These are phyloP conservation scores for Astrephomene gubernaculifera DNA, from an alignment of 139 green algal species.

Conservation along the genomic window DNA sequence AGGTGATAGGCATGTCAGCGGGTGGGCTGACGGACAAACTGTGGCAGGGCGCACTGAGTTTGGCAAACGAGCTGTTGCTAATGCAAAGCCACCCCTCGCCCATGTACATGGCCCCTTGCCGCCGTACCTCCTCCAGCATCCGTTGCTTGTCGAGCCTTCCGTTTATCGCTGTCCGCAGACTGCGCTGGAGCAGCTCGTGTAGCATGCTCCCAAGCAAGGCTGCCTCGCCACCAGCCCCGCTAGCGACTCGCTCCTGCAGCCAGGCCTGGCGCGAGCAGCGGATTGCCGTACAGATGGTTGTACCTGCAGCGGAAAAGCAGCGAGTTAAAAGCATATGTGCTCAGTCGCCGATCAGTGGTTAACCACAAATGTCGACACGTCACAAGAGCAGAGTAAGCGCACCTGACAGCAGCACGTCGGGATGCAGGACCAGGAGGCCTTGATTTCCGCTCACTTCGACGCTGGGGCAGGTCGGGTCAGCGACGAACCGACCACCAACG, in stretches of 20 bases:
- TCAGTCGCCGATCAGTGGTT: background rate
- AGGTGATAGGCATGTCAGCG: too few relatives aligned
- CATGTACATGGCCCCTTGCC: too few relatives aligned
- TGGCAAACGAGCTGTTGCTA: too few relatives aligned
- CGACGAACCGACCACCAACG: conserved; percentile 39
- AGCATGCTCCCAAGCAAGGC: conserved; percentile 69
- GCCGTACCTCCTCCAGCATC: conserved; percentile 40
- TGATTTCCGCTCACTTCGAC: background rate
- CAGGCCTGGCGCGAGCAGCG: conserved; percentile 75
- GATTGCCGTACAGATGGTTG: conserved; percentile 69
- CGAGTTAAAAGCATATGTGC: too few relatives aligned
- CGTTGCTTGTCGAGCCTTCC: conserved; percentile 11
- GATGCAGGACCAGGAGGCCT: conserved; percentile 80
- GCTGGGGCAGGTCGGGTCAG: background rate
- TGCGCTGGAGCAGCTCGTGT: conserved; percentile 74
- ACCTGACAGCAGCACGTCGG: conserved; percentile 84
- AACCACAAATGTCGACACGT: too few relatives aligned
- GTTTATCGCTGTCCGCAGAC: conserved; percentile 35
- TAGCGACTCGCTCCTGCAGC: conserved; percentile 75
- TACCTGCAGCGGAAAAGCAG: too few relatives aligned
- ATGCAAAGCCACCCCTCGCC: too few relatives aligned
- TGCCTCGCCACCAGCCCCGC: conserved; percentile 38
- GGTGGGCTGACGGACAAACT: too few relatives aligned
- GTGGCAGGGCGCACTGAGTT: too few relatives aligned
- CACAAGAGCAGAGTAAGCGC: too few relatives aligned